phyloP scores from a whole-genome alignment of 78 protist genomes.

The Polysphondylium violaceum region DNA sequence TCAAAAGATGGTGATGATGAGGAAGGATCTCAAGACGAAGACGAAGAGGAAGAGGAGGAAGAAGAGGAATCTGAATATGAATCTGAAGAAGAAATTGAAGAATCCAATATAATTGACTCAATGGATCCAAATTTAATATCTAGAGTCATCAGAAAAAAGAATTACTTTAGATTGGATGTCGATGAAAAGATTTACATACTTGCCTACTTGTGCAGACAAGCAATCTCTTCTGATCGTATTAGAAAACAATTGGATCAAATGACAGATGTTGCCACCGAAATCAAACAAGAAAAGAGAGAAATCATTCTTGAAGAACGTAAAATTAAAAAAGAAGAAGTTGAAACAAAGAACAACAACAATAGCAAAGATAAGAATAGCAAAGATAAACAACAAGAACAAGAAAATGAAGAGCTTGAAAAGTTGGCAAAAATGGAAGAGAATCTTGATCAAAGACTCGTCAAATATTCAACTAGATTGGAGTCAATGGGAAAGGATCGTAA shows the following conservation, averaged over 20 bases:
- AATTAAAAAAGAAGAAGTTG: constrained; percentile 23
- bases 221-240: constrained; percentile 42
- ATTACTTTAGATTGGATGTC: constrained; percentile 25
- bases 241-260: constrained; percentile 53
- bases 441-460: constrained; percentile 32
- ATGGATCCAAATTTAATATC: constrained; percentile 18
- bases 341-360: background rate
- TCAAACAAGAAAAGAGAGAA: constrained; percentile 54
- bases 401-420: constrained; percentile 11
- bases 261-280: constrained; percentile 28
- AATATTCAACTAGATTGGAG: constrained; percentile 48
- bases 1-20: background rate
- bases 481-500: constrained; percentile 49
- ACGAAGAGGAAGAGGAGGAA: constrained; percentile 29
- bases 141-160: constrained; percentile 38
- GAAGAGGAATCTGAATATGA: constrained; percentile 3
- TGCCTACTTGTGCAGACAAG: constrained; percentile 30
- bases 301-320: constrained; percentile 36
- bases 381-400: background rate
- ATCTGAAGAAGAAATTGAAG: constrained; percentile 14
- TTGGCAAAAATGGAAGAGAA: constrained; percentile 32
- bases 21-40: constrained; percentile 17
- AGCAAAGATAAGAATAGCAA: background rate
- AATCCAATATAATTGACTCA: background rate
- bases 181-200: constrained; percentile 44